Evolutionary conservation across 2,329 filamentous ascomycete genomes (phyloP).

Genomic region (Cercospora zeae-maydis): DNA sequence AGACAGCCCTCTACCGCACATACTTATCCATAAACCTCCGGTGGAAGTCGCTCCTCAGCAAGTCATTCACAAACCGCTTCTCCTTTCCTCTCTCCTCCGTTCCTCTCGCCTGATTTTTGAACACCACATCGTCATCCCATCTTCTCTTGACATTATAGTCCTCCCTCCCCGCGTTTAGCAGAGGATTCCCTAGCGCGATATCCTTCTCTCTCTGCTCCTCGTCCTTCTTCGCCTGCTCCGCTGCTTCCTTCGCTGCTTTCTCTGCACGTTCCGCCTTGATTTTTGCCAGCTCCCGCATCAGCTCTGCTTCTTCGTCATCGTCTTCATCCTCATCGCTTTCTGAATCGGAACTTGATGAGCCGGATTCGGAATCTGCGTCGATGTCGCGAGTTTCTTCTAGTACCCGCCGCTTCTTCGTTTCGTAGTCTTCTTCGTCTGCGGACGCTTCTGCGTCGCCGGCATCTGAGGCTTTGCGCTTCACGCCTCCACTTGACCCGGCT

Average conservation of each 20-base stretch:
- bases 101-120: constrained; percentile 96
- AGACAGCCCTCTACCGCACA: constrained; percentile 30
- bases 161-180: constrained; percentile 69
- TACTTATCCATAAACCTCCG: constrained; percentile 79
- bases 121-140: constrained; percentile 98
- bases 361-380: constrained; percentile 70
- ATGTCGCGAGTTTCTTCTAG: constrained; percentile 84
- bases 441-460: constrained; percentile 37
- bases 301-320: constrained; percentile 75
- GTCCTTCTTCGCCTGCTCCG: constrained; percentile 73
- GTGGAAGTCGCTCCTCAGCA: constrained; percentile 93
- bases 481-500: constrained; percentile 38
- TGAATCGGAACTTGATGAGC: constrained; percentile 23
- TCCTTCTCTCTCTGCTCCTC: constrained; percentile 80
- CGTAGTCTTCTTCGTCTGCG: constrained; percentile 62
- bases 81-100: constrained; percentile 85
- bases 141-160: constrained; percentile 88
- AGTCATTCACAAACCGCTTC: constrained; percentile 80
- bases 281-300: constrained; percentile 90
- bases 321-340: constrained; percentile 69
- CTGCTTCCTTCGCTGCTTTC: constrained; percentile 77
- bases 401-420: constrained; percentile 79
- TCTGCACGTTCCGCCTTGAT: constrained; percentile 84
- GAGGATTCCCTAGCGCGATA: constrained; percentile 86
- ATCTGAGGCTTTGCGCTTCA: constrained; percentile 60